Conservation (phyloP, 495 filamentous ascomycete genomes). For the Chlorociboria aeruginascens region DNA sequence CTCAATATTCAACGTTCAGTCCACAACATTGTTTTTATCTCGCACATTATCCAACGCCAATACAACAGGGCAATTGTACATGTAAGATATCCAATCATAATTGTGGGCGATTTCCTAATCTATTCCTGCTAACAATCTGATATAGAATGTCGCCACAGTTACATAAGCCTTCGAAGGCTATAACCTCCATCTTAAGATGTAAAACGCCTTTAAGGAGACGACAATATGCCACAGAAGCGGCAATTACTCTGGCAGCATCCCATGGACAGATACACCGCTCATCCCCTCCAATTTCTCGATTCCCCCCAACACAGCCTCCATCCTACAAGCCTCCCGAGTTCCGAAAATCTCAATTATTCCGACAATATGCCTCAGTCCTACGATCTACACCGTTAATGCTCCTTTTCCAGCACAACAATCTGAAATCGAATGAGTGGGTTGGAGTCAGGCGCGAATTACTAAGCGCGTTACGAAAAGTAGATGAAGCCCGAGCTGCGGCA, state of each 20-base stretch:
- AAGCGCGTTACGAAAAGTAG: slow-evolving; percentile 54
- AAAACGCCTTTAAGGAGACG: slow-evolving; percentile 9
- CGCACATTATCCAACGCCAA: background rate
- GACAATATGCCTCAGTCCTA: slow-evolving; percentile 86
- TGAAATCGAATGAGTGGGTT: slow-evolving; percentile 78
- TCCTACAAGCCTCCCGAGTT: slow-evolving; percentile 76
- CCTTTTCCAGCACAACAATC: slow-evolving; percentile 94
- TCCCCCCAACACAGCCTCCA: slow-evolving; percentile 68
- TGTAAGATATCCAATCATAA: slow-evolving; percentile 2
- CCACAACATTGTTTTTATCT: too few relatives aligned
- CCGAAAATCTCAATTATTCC: slow-evolving; percentile 89
- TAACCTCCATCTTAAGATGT: slow-evolving; percentile 14
- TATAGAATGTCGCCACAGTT: slow-evolving; percentile 30
- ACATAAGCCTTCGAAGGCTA: slow-evolving; percentile 18
- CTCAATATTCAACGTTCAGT: too few relatives aligned
- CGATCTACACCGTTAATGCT: slow-evolving; percentile 81
- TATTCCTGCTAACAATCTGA: slow-evolving; percentile 10
- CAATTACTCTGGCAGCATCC: slow-evolving; percentile 12
- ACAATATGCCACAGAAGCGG: slow-evolving; percentile 16
- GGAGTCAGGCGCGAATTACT: slow-evolving; percentile 72
- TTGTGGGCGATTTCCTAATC: background rate
- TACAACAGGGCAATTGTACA: background rate
- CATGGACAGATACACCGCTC: slow-evolving; percentile 33
- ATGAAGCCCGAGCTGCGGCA: slow-evolving; percentile 33
- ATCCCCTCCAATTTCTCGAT: slow-evolving; percentile 25